A percentile compares a stretch with the other conserved stretches of the same genome.
Evolutionary conservation across 1,139 yeast species (phyloP).

Genomic region (Saccharomycopsis phalli): DNA sequence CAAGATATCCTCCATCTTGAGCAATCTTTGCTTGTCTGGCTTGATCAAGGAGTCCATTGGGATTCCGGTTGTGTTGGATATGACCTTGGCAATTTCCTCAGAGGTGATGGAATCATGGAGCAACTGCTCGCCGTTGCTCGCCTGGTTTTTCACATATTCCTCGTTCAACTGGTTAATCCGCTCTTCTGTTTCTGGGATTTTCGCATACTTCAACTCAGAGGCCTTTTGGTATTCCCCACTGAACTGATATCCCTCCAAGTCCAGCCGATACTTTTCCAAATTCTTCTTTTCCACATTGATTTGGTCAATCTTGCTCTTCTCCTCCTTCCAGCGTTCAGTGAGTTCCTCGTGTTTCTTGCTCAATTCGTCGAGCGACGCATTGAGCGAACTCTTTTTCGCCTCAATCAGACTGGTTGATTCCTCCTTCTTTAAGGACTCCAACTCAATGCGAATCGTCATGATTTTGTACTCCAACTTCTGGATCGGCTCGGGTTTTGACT

Average conservation of each 20-base stretch:
- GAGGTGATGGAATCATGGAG: slow-evolving; percentile 90
- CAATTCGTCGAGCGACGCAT: slow-evolving; percentile 50
- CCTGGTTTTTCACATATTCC: slow-evolving; percentile 19
- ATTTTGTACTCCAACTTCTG: slow-evolving; percentile 81
- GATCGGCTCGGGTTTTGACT: slow-evolving; percentile 91
- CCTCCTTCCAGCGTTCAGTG: slow-evolving; percentile 81
- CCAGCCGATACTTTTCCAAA: slow-evolving; percentile 75
- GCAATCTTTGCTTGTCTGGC: slow-evolving; percentile 86
- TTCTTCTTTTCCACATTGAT: slow-evolving; percentile 73
- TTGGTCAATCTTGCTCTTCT: slow-evolving; percentile 62
- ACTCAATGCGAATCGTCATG: slow-evolving; percentile 90
- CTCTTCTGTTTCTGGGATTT: slow-evolving; percentile 68
- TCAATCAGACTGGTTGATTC: slow-evolving; percentile 78
- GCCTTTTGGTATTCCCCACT: slow-evolving; percentile 83
- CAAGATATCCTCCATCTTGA: slow-evolving; percentile 78
- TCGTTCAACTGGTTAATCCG: slow-evolving; percentile 17
- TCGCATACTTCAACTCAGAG: slow-evolving; percentile 79
- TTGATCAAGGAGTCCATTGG: slow-evolving; percentile 88
- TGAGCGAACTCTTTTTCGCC: slow-evolving; percentile 39
- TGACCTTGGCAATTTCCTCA: slow-evolving; percentile 87
- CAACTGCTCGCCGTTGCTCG: slow-evolving; percentile 29
- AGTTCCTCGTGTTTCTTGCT: slow-evolving; percentile 61
- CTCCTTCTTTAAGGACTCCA: slow-evolving; percentile 88
- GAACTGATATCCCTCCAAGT: slow-evolving; percentile 74
- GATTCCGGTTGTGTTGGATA: slow-evolving; percentile 91